Conservation (phyloP, 1,284 basidiomycete species). For the Fomitopsis schrenkii region DNA sequence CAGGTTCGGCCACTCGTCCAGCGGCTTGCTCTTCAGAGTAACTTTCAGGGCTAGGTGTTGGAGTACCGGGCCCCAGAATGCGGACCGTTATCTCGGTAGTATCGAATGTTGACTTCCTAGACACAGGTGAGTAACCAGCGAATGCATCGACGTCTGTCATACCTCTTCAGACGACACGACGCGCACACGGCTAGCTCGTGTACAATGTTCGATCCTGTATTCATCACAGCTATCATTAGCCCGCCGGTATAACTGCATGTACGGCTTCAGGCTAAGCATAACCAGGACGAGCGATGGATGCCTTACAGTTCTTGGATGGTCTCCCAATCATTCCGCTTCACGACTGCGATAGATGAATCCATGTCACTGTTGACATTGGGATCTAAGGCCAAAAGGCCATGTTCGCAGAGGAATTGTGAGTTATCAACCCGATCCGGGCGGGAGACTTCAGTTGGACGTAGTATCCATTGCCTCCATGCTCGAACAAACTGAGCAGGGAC, state of each 20-base stretch:
- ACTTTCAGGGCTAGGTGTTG: constrained; percentile 25
- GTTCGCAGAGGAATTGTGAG: constrained; percentile 59
- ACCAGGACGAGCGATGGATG: constrained; percentile 4
- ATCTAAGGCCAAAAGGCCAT: constrained; percentile 61
- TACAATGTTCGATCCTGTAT: constrained; percentile 31
- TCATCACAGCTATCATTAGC: constrained; percentile 52
- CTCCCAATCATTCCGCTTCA: constrained; percentile 63
- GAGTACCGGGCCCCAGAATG: constrained; percentile 26
- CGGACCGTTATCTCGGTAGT: constrained; percentile 32
- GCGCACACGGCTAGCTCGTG: constrained; percentile 54
- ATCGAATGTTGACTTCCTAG: constrained; percentile 31
- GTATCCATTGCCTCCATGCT: constrained; percentile 65
- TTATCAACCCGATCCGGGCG: constrained; percentile 66
- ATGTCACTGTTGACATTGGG: constrained; percentile 56
- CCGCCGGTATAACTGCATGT: constrained; percentile 52
- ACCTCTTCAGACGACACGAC: constrained; percentile 62
- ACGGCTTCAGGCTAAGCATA: constrained; percentile 3
- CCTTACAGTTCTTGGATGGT: constrained; percentile 52
- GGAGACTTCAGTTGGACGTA: constrained; percentile 47
- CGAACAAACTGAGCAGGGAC: constrained; percentile 59
- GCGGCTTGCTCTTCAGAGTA: constrained; percentile 11
- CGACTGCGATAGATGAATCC: constrained; percentile 48
- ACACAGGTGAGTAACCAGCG: too few species aligned
- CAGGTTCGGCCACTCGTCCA: constrained; percentile 1
- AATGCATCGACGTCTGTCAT: background rate